phyloP scores from a whole-genome alignment of 106 monocot species.

The Dendrobium nobile region DNA sequence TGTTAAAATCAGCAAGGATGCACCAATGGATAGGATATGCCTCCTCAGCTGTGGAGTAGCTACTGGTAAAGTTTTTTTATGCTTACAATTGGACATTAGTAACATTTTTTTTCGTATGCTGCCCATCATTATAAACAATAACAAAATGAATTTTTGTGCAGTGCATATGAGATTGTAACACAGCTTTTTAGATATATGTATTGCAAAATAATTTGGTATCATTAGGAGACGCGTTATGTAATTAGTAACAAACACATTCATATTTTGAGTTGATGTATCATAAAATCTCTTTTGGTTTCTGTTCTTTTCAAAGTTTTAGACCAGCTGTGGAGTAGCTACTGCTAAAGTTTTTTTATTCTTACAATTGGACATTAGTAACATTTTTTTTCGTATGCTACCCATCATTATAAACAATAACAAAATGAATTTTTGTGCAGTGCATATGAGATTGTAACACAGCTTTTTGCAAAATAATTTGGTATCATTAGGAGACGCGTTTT shows the following conservation, averaged over 20 bases:
- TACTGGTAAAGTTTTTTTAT: slow-evolving; percentile 42
- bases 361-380: background rate
- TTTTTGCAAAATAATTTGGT: background rate
- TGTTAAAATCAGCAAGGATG: slow-evolving; percentile 55
- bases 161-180: background rate
- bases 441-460: background rate
- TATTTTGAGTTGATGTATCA: background rate
- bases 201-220: background rate
- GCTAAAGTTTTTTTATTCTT: slow-evolving; percentile 24
- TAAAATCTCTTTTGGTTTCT: background rate
- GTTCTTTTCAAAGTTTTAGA: background rate
- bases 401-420: background rate
- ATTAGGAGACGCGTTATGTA: background rate
- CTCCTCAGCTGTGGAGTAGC: slow-evolving; percentile 87
- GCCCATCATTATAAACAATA: background rate
- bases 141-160: background rate
- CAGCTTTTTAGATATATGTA: background rate
- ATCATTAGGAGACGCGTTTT: slow-evolving; percentile 1
- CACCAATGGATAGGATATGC: slow-evolving; percentile 78
- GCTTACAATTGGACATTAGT: background rate
- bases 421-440: background rate
- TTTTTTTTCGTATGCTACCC: background rate
- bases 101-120: background rate
- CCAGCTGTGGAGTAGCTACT: background rate
- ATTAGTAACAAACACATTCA: background rate